phyloP scores from a whole-genome alignment of 78 protist species.

The Dictyostelium intermedium region DNA sequence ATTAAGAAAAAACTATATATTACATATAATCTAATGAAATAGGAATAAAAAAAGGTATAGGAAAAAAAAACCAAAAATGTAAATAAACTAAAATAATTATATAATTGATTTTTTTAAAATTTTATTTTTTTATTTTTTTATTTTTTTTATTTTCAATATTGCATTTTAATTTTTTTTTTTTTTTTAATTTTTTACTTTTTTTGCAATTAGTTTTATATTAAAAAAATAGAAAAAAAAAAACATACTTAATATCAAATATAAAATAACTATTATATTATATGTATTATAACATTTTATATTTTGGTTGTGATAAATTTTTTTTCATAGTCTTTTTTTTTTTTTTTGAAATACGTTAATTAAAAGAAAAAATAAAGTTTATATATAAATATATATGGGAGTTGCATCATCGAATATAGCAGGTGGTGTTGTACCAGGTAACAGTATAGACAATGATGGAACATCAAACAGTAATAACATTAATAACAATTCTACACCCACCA shows the following conservation, averaged over 20 bases:
- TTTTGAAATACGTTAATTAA: background rate
- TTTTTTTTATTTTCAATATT: background rate
- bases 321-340: background rate
- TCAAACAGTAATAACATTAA: background rate
- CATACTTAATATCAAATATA: background rate
- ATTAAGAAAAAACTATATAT: background rate
- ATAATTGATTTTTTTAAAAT: background rate
- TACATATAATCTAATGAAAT: too few species aligned
- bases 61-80: too few species aligned
- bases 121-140: background rate
- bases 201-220: background rate
- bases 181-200: background rate
- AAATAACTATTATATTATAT: background rate
- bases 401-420: background rate
- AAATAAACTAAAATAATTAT: background rate
- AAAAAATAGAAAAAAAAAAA: background rate
- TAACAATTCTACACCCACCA: background rate
- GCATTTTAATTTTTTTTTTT: background rate
- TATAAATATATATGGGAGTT: background rate
- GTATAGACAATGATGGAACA: background rate
- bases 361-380: background rate
- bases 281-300: background rate
- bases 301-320: background rate
- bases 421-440: background rate
- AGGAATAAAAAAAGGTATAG: too few species aligned